Evolutionary conservation across 768 basidiomycete genomes (phyloP), one percentile per base, ranked within the genome.

Genomic region (Sutorius australiensis): DNA sequence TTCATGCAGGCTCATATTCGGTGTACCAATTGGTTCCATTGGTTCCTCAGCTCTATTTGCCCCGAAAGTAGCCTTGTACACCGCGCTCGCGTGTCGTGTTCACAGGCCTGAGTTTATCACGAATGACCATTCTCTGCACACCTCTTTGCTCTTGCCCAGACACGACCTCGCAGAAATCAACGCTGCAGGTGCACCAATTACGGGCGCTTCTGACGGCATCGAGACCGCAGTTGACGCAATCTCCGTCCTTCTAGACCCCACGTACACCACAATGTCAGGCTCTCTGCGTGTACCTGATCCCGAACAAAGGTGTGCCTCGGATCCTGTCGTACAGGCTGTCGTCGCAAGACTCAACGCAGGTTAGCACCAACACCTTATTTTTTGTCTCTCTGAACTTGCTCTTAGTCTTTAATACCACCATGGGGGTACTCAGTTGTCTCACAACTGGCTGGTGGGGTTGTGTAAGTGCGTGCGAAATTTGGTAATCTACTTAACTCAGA

Each of bases 381-480:
- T 45, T 48, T 2, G 12, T 46, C n/a, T 49, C 14, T 44, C 36
- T 57, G 6, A 55, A 48, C 30, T 19, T 51, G n/a, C 21, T 13
- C 14, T 2, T 59, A 91, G 87, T 78, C 19, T 83, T 89, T 64
- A 69, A 80, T 0, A 74, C 84, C 3, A 73, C 78, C 9, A 82
- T 81, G 72, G 93, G 93, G 9, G 67, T 91, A 46, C 72, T 95
- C 32, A 78, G 82, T 31, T 88, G 89, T 56, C 63, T 94, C 32
- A 92, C 91, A 3, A 84, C 86, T 12, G 89, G 81, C 3, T 94
- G 84, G 81, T 95, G 93, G 93, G 87, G 88, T 50, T 78, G 85
- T 48, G 87, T 88, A 68, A 67, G 85, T 75, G 51, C 45, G 32
- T 53, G 30, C 16, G 42, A 46, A 37, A n/a, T 21, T 28, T 8